Evolutionary conservation across 306 rosid species (phyloP), one percentile per base, ranked within the genome.

Genomic region (Ochetophila trinervis): DNA sequence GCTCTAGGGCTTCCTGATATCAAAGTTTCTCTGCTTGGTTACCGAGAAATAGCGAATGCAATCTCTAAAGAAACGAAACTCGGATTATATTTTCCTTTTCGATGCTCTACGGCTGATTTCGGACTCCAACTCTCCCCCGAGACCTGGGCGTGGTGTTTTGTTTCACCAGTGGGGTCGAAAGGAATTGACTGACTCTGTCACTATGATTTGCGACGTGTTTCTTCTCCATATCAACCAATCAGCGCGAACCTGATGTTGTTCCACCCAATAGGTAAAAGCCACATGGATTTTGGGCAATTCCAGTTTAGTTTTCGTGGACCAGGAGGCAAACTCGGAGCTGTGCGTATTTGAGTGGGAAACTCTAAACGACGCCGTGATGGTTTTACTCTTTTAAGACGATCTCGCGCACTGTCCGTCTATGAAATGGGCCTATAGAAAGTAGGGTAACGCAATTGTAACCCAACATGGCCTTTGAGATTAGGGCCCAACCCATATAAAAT

Each of bases 201-300:
- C 63, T 60, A 36, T 75, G 65, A 63, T 65, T 19, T 42, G 78
- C 85, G 67, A 91, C 97, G 97, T 86, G 96, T 79, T 91, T 47
- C 71, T 23, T 62, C 57, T 32, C 67, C 0, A 67, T 50, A 64
- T 18, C 57, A 66, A 44, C 97, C 97, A 91, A 91, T 91, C 82
- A 84, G 36, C 9, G 57, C 16, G 35, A 62, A 35, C 65, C 30
- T 63, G 0, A 27, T 11, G 57, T 7, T 67, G 76, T 79, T 69
- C 53, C 12, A 0, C 0, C 96, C 91, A 86, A 88, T 88, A 21
- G 5, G 1, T 21, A 1, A 1, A 22, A 7, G 23, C 37, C 72
- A 67, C 62, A 44, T 67, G 45, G 23, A 22, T 15, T 12, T 13
- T 5, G 51, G 5, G 40, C 9, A 16, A 47, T 48, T n/a, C 14